Evolutionary conservation across 2,329 filamentous ascomycete genomes (phyloP).

Genomic region (Ophiostoma tasmaniense): DNA sequence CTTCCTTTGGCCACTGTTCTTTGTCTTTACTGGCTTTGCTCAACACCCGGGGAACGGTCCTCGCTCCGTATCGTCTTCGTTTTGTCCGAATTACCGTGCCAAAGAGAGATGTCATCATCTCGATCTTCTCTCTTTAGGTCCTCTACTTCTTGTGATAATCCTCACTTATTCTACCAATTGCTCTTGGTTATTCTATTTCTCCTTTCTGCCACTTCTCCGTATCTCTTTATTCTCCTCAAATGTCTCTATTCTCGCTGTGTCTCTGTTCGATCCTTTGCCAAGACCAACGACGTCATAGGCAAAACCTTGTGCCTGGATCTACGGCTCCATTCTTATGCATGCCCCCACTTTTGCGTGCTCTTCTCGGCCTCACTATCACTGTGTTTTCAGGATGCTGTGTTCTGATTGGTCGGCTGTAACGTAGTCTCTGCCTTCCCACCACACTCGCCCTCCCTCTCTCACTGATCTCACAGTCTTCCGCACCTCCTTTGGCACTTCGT

Average conservation of each 20-base stretch:
- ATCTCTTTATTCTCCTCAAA: background rate
- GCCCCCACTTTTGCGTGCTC: background rate
- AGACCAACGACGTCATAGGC: background rate
- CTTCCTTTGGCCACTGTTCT: background rate
- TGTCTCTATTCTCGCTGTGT: background rate
- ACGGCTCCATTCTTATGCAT: background rate
- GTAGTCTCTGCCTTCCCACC: background rate
- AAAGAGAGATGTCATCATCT: background rate
- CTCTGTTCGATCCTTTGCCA: background rate
- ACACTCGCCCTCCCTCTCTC: background rate
- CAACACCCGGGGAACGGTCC: too few relatives aligned
- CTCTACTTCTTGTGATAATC: too few relatives aligned
- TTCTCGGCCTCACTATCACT: slow-evolving; percentile 6
- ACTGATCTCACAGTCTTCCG: background rate
- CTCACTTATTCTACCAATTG: background rate
- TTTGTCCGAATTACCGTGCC: background rate
- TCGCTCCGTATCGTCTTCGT: background rate
- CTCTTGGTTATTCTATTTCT: background rate
- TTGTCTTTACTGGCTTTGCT: background rate
- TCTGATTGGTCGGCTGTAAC: background rate
- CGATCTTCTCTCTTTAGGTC: background rate
- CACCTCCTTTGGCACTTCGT: background rate
- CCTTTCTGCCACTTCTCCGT: background rate
- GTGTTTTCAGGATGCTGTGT: background rate
- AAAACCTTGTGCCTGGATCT: slow-evolving; percentile 6